These are phyloP conservation scores for Aspergillus proliferans DNA, from an alignment of 2,329 filamentous ascomycete species.

Conservation along the genomic window DNA sequence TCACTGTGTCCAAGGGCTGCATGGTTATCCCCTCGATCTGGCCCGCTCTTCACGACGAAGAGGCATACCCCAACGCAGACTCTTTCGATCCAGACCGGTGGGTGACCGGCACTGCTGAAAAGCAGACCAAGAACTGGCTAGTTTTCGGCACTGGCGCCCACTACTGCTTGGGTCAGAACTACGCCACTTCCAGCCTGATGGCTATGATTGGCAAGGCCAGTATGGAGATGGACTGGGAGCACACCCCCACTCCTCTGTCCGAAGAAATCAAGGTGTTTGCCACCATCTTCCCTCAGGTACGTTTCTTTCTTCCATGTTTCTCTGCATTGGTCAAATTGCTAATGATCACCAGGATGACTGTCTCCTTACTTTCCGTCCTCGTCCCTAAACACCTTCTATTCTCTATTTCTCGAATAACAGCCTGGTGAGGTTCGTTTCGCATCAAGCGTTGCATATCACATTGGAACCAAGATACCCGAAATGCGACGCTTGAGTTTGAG, in stretches of 20 bases:
- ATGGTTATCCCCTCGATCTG: slow-evolving; percentile 95
- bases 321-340: slow-evolving; percentile 11
- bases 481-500: background rate
- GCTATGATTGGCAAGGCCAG: slow-evolving; percentile 87
- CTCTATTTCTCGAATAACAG: background rate
- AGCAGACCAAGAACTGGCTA: slow-evolving; percentile 91
- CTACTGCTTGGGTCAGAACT: slow-evolving; percentile 92
- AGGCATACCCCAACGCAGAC: slow-evolving; percentile 86
- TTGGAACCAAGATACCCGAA: background rate
- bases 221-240: slow-evolving; percentile 80
- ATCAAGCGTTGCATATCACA: background rate
- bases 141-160: slow-evolving; percentile 95
- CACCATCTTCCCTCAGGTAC: slow-evolving; percentile 91
- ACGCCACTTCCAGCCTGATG: slow-evolving; percentile 82
- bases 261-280: slow-evolving; percentile 99
- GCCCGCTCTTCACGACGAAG: slow-evolving; percentile 82
- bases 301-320: slow-evolving; percentile 5
- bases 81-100: slow-evolving; percentile 85
- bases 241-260: slow-evolving; percentile 72
- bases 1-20: slow-evolving; percentile 89
- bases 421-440: background rate
- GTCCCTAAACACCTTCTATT: slow-evolving; percentile 23
- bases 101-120: slow-evolving; percentile 82
- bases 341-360: slow-evolving; percentile 64
- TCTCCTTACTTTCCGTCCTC: slow-evolving; percentile 62